phyloP scores from a whole-genome alignment of 148 eudicot species.

The Amaranthus hypochondriacus region DNA sequence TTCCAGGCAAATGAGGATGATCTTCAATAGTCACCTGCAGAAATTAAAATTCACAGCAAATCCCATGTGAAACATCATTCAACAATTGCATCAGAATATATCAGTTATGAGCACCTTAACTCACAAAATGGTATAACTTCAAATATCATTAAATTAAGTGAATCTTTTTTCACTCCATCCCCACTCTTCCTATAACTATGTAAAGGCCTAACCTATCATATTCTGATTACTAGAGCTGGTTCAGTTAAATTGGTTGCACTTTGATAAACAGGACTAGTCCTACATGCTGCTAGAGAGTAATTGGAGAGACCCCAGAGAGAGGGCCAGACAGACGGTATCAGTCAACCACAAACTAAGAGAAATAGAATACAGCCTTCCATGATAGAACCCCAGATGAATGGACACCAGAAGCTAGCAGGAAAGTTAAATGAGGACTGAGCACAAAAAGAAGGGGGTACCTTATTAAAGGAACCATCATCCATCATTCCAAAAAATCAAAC shows the following conservation, averaged over 20 bases:
- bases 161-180: neutral
- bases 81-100: neutral
- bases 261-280: neutral
- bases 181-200: neutral
- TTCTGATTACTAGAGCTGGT: neutral
- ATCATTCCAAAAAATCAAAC: slow-evolving; percentile 3
- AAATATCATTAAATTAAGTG: neutral
- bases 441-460: neutral
- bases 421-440: neutral
- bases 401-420: neutral
- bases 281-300: neutral
- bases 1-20: slow-evolving; percentile 96
- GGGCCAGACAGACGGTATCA: neutral
- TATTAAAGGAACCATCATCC: neutral
- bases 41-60: neutral
- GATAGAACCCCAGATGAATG: neutral
- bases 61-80: neutral
- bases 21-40: slow-evolving; percentile 92
- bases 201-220: neutral
- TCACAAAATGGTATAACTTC: neutral
- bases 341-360: neutral
- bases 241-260: neutral
- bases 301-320: neutral
- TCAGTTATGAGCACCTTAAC: neutral
- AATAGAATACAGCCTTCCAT: neutral